phyloP scores from a whole-genome alignment of 441 rosid genomes.

The Macaranga tanarius region DNA sequence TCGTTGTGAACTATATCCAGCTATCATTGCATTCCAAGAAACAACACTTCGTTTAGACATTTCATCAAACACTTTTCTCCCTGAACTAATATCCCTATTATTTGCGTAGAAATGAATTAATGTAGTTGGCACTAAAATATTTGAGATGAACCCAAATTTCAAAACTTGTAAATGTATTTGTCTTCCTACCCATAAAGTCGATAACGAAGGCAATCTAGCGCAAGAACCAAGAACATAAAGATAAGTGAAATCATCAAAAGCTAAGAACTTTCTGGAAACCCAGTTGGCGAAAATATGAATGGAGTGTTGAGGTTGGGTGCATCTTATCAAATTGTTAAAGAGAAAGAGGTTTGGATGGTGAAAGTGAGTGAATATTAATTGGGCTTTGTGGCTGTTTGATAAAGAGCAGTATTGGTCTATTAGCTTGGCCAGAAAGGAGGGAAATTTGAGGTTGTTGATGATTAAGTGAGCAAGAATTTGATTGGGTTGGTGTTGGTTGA shows the following conservation, averaged over 20 bases:
- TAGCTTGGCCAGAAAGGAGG: constrained; percentile 42
- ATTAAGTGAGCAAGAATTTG: constrained; percentile 60
- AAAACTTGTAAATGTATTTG: constrained; percentile 39
- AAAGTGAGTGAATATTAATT: constrained; percentile 34
- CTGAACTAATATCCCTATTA: constrained; percentile 40
- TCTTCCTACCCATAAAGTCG: constrained; percentile 40
- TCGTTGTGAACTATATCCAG: constrained; percentile 16
- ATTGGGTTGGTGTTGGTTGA: constrained; percentile 32
- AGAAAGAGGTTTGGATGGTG: constrained; percentile 44
- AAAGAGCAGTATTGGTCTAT: constrained; percentile 41
- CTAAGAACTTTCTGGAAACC: constrained; percentile 34
- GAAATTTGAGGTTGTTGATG: constrained; percentile 35
- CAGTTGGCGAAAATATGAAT: constrained; percentile 44
- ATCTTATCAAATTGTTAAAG: constrained; percentile 58
- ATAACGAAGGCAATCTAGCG: constrained; percentile 42
- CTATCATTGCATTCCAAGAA: constrained; percentile 26
- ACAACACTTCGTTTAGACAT: constrained; percentile 22
- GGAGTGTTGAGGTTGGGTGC: constrained; percentile 46
- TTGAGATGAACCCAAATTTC: constrained; percentile 40
- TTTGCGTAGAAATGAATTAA: constrained; percentile 50
- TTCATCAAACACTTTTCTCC: constrained; percentile 29
- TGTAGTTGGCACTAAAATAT: constrained; percentile 49
- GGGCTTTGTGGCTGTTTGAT: constrained; percentile 38
- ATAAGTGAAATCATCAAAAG: constrained; percentile 48
- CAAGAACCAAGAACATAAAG: constrained; percentile 61